phyloP scores from a whole-genome alignment of 805 yeast genomes.

The Metschnikowia cubensis region DNA sequence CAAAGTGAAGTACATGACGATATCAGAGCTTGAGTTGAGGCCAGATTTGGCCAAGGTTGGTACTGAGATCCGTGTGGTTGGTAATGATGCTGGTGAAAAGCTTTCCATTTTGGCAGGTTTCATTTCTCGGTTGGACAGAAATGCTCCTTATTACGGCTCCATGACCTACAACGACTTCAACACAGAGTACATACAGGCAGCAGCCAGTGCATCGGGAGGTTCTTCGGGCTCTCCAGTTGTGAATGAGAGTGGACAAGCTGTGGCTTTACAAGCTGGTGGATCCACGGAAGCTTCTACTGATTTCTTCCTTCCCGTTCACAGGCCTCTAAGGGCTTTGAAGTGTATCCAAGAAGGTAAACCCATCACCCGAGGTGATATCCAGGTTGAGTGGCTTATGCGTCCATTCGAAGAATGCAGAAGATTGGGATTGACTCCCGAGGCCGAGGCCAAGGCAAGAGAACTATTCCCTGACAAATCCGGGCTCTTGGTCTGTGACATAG shows the following conservation, averaged over 20 bases:
- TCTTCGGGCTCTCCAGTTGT: conserved; percentile 97
- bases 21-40: conserved; percentile 59
- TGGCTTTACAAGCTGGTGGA: conserved; percentile 94
- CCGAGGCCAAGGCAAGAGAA: conserved; percentile 65
- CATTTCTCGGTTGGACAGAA: conserved; percentile 80
- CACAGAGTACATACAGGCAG: conserved; percentile 92
- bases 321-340: conserved; percentile 76
- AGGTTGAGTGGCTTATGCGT: conserved; percentile 80
- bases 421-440: conserved; percentile 72
- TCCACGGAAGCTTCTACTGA: conserved; percentile 88
- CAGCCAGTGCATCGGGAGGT: conserved; percentile 94
- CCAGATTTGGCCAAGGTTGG: conserved; percentile 92
- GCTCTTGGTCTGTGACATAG: conserved; percentile 74
- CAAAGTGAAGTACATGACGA: conserved; percentile 66
- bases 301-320: conserved; percentile 79
- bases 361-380: conserved; percentile 87
- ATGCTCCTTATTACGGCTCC: conserved; percentile 91
- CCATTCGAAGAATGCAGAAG: conserved; percentile 91
- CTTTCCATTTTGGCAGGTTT: conserved; percentile 85
- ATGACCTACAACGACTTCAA: conserved; percentile 88
- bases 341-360: conserved; percentile 59
- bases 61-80: conserved; percentile 88
- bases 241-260: conserved; percentile 78
- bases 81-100: conserved; percentile 96
- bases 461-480: conserved; percentile 74